Evolutionary conservation across 495 filamentous ascomycete genomes (phyloP).

Genomic region (Penicillium pulvis): DNA sequence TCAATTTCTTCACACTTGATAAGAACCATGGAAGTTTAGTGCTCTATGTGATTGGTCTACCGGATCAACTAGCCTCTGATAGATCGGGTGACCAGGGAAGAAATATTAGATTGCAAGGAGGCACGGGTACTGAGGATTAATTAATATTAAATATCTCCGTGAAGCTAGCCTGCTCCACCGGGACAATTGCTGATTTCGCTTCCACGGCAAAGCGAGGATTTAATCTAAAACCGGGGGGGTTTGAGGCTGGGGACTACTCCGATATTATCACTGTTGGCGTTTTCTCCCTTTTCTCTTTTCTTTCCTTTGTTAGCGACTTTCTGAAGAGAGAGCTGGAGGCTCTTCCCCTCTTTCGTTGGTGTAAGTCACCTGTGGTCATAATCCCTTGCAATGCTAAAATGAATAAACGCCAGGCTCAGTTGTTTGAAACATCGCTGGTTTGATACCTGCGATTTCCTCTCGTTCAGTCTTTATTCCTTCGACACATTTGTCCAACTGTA

Average conservation of each 20-base stretch:
- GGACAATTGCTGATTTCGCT: neutral
- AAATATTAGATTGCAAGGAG: neutral
- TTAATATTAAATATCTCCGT: neutral
- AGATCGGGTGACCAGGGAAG: neutral
- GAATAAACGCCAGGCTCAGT: slow-evolving; percentile 1
- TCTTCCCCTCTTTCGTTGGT: slow-evolving; percentile 11
- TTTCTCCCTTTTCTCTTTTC: slow-evolving; percentile 15
- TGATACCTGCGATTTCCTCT: slow-evolving; percentile 30
- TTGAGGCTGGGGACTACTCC: neutral
- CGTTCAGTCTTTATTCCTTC: slow-evolving; percentile 14
- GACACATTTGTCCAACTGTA: slow-evolving; percentile 15
- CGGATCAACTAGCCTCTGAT: neutral
- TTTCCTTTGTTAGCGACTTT: slow-evolving; percentile 16
- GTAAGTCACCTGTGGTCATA: slow-evolving; percentile 1
- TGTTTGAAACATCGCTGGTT: slow-evolving; percentile 29
- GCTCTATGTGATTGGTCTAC: neutral
- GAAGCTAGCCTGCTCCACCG: neutral
- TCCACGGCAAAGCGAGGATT: neutral
- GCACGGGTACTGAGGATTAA: neutral
- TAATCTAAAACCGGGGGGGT: slow-evolving; percentile 7
- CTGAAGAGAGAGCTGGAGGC: slow-evolving; percentile 28
- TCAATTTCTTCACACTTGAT: neutral
- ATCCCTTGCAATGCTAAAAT: neutral
- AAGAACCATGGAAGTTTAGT: neutral
- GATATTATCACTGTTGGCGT: neutral